Conservation (phyloP, 169 alveolate genomes). For the Cryptosporidium bovis region DNA sequence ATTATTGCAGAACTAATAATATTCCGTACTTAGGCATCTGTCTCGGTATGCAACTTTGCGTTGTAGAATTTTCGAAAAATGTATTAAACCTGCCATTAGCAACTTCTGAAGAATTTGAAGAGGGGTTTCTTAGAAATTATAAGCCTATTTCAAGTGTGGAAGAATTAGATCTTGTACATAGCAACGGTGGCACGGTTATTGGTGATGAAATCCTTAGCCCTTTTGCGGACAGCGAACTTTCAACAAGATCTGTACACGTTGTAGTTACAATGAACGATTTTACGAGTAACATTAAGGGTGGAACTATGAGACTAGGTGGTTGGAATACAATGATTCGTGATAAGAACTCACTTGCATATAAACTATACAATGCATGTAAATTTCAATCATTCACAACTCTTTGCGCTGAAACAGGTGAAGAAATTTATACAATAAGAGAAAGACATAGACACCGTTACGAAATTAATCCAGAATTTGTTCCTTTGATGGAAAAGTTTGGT, state of each 20-base stretch:
- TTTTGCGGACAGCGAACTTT: slow-evolving; percentile 13
- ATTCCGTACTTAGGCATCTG: slow-evolving; percentile 94
- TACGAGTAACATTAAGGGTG: slow-evolving; percentile 83
- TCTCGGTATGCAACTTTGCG: slow-evolving; percentile 95
- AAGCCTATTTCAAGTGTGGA: slow-evolving; percentile 62
- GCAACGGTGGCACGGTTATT: slow-evolving; percentile 7
- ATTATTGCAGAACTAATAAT: slow-evolving; percentile 88
- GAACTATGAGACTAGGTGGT: slow-evolving; percentile 95
- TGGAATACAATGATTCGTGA: slow-evolving; percentile 87
- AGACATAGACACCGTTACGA: slow-evolving; percentile 95
- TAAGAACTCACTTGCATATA: slow-evolving; percentile 88
- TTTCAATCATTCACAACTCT: slow-evolving; percentile 63
- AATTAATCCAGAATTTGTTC: slow-evolving; percentile 89
- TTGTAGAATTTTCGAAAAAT: slow-evolving; percentile 85
- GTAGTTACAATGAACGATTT: slow-evolving; percentile 80
- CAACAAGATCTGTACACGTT: slow-evolving; percentile 58
- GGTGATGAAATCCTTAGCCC: slow-evolving; percentile 55
- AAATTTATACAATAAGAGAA: slow-evolving; percentile 86
- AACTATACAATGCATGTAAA: slow-evolving; percentile 80
- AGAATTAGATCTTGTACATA: slow-evolving; percentile 33
- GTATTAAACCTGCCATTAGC: slow-evolving; percentile 79
- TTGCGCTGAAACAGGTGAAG: slow-evolving; percentile 77
- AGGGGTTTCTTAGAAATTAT: slow-evolving; percentile 15
- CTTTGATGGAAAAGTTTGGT: slow-evolving; percentile 87
- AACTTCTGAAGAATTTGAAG: slow-evolving; percentile 84